Evolutionary conservation across 805 yeast species (phyloP), one percentile per base, ranked within the genome.

Genomic region (Ogataea degrootiae): DNA sequence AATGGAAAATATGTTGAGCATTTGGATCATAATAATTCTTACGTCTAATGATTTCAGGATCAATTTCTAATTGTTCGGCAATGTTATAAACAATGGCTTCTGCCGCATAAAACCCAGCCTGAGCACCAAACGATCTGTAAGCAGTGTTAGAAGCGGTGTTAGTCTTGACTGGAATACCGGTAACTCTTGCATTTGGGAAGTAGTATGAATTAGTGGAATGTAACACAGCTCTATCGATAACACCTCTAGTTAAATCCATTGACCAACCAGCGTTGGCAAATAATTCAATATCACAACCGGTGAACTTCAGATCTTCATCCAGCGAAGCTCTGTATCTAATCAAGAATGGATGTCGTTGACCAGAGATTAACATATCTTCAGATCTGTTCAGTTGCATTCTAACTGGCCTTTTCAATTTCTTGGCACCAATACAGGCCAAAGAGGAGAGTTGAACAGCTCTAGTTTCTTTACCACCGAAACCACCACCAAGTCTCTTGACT

Each of bases 181-280:
- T 51, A 26, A 73, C 65, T 34, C 60, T 48, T 14, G 69, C 72
- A 51, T 71, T 70, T 4, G 75, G 76, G 56, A 74, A 68, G 44
- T 65, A 64, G 53, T 74, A 74, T 54, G 71, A 66, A 48, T 73
- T 73, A 37, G 70, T 70, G 5, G 71, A 56, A 52, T 74, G 79
- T 36, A 70, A 59, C 15, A 73, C 73, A 3, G 75, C 74, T 34
- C 79, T 58, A 53, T 74, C 78, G 39, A 73, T 59, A n/a, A 74
- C 79, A 45, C 79, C 79, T 51, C 73, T 64, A 6, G 76, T 69
- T 40, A 74, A 60, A 55, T 74, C 79, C 73, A 73, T 65, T 19
- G 74, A 69, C 72, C 75, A 73, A 17, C 79, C 79, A 12, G 73
- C 76, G 53, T 74, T 74, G 16, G 75, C 76, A 53, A 65, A 74